Evolutionary conservation across 805 yeast species (phyloP).

Genomic region (Ogataea sp.): DNA sequence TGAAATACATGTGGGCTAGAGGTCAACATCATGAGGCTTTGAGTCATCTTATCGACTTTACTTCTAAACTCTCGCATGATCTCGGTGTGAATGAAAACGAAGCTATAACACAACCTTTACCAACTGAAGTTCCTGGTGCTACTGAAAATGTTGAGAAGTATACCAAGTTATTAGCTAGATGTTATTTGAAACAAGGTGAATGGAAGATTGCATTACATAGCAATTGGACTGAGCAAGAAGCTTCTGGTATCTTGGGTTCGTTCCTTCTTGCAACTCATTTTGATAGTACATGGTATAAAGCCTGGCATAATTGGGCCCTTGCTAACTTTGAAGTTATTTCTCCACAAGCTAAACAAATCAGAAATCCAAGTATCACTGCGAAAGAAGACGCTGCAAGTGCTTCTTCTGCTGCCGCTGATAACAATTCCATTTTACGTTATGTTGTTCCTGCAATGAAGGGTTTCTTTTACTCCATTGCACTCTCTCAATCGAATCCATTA

Average conservation of each 20-base stretch:
- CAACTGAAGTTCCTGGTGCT: slow-evolving; percentile 62
- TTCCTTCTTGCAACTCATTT: slow-evolving; percentile 92
- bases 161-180: slow-evolving; percentile 80
- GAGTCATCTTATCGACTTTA: slow-evolving; percentile 78
- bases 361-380: slow-evolving; percentile 4
- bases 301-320: slow-evolving; percentile 99
- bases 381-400: slow-evolving; percentile 1
- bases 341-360: slow-evolving; percentile 27
- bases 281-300: slow-evolving; percentile 91
- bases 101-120: slow-evolving; percentile 77
- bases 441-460: slow-evolving; percentile 96
- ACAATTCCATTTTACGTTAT: slow-evolving; percentile 66
- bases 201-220: slow-evolving; percentile 85
- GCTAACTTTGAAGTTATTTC: slow-evolving; percentile 96
- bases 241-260: slow-evolving; percentile 81
- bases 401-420: slow-evolving; percentile 14
- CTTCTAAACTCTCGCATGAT: slow-evolving; percentile 84
- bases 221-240: slow-evolving; percentile 69
- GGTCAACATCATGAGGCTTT: slow-evolving; percentile 86
- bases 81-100: slow-evolving; percentile 82
- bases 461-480: slow-evolving; percentile 87
- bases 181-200: slow-evolving; percentile 96
- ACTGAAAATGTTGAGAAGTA: slow-evolving; percentile 74
- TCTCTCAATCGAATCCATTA: slow-evolving; percentile 77
- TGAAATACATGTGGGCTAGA: slow-evolving; percentile 95